A percentile compares a stretch with the other conserved stretches of the same genome.
Conservation (phyloP, 108 stramenopile genomes). For the Skeletonema marinoi region DNA sequence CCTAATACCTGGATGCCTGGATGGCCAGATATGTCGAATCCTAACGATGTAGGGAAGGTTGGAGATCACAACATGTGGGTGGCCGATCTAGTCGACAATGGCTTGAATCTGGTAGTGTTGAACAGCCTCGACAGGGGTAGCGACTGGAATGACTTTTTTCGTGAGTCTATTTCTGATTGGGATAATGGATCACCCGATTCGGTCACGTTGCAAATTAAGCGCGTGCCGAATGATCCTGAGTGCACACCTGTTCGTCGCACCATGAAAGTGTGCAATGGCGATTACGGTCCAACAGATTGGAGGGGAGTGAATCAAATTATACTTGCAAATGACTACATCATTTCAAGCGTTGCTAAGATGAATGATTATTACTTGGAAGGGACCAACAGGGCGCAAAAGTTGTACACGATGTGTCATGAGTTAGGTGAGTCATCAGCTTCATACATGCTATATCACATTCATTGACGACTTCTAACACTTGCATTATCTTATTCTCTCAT, state of each 20-base stretch:
- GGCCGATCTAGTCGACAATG: conserved; percentile 41
- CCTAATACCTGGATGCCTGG: conserved; percentile 49
- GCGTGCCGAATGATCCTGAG: conserved; percentile 33
- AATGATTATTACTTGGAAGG: conserved; percentile 77
- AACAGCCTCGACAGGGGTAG: conserved; percentile 58
- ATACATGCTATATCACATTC: neutral
- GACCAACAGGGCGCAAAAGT: conserved; percentile 53
- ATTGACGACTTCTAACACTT: no score
- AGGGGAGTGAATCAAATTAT: conserved; percentile 75
- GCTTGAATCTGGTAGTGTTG: conserved; percentile 60
- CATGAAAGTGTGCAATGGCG: conserved; percentile 82
- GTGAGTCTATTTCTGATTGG: conserved; percentile 64
- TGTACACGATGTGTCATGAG: conserved; percentile 83
- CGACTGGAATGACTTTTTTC: conserved; percentile 59
- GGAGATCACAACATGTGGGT: conserved; percentile 34
- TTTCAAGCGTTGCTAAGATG: conserved; percentile 66
- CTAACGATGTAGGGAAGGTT: conserved; percentile 49
- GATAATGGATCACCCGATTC: conserved; percentile 77
- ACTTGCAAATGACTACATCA: conserved; percentile 53
- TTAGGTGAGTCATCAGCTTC: conserved; percentile 17
- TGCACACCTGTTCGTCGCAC: conserved; percentile 52
- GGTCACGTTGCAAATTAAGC: conserved; percentile 53
- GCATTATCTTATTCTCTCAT: neutral
- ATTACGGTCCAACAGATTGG: conserved; percentile 86
- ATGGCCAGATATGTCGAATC: conserved; percentile 46